Evolutionary conservation across 176 grass and related monocot species (phyloP), one percentile per base, ranked within the genome.

Genomic region (Cenchrus purpureus): DNA sequence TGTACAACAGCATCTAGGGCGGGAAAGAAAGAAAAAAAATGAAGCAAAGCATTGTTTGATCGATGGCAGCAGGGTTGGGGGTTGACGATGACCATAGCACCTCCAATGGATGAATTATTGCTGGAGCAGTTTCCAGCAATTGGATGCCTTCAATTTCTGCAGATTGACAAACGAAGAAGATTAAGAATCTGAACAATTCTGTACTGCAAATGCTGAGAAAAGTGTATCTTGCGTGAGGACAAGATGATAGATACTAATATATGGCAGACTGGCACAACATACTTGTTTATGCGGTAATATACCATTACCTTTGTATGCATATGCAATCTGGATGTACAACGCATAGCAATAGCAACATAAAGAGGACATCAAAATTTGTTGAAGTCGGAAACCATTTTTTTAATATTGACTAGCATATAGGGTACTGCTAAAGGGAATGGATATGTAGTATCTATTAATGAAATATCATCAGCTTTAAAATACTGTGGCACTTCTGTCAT

Each of bases 1-100:
- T 86, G 73, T 86, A 86, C 88, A 82, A 25, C 31, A 73, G 22
- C 78, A 65, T 71, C 83, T 71, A 44, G 44, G 65, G 62, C 63
- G 17, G 45, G 25, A 40, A 73, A 52, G 15, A 45, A 70, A 51
- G 22, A 25, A 49, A 25, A 14, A 34, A 16, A 28, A 51, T 20
- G 9, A n/a, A 7, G 58, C 46, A 59, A 65, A 77, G 13, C 29
- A 14, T 78, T 83, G 73, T 56, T 81, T 83, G 25, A 78, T 50
- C 17, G 57, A 73, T 54, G 65, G 46, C 72, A 20, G 40, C 66
- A 42, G 58, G 40, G 72, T 78, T 63, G 63, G 28, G 3, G 46
- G 70, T 72, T 72, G 70, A 49, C 64, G 65, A 34, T 54, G 78
- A 75, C 54, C 78, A 74, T 34, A 19, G 64, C 72, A 82, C 65